Evolutionary conservation across 306 rosid species (phyloP).

Genomic region (Begonia peltatifolia): DNA sequence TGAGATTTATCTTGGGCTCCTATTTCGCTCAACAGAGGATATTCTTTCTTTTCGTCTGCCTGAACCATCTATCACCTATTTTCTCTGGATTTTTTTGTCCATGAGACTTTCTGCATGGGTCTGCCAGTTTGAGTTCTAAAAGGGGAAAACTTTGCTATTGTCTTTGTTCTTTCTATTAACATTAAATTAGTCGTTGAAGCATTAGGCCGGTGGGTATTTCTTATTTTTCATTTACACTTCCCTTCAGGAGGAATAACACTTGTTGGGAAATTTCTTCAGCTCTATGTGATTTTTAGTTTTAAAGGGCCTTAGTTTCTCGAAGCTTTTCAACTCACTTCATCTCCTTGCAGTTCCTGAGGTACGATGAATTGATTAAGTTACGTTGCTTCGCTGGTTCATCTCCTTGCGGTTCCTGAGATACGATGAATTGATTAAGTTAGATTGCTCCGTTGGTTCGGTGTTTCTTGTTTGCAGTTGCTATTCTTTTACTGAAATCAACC

Average conservation of each 20-base stretch:
- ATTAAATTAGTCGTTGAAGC: background rate
- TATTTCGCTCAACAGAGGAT: background rate
- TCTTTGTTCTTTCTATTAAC: background rate
- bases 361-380: background rate
- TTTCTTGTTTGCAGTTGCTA: background rate
- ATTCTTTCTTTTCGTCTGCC: background rate
- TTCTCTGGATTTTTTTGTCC: background rate
- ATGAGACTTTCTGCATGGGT: background rate
- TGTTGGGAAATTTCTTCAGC: too few species aligned
- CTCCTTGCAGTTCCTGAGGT: too few species aligned
- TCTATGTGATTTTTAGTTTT: too few species aligned
- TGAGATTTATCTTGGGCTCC: too few species aligned
- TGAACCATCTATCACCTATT: background rate
- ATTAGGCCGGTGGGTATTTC: background rate
- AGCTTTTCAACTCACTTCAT: too few species aligned
- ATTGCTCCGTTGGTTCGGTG: background rate
- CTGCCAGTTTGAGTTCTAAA: background rate
- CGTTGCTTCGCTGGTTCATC: background rate
- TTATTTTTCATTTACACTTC: background rate
- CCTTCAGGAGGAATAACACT: background rate
- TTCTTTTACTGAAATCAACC: background rate
- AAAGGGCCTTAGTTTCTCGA: too few species aligned
- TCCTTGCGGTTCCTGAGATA: too few species aligned
- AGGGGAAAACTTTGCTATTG: background rate
- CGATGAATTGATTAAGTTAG: background rate